phyloP scores from a whole-genome alignment of 1,284 basidiomycete genomes.

The Inonotus hispidus region DNA sequence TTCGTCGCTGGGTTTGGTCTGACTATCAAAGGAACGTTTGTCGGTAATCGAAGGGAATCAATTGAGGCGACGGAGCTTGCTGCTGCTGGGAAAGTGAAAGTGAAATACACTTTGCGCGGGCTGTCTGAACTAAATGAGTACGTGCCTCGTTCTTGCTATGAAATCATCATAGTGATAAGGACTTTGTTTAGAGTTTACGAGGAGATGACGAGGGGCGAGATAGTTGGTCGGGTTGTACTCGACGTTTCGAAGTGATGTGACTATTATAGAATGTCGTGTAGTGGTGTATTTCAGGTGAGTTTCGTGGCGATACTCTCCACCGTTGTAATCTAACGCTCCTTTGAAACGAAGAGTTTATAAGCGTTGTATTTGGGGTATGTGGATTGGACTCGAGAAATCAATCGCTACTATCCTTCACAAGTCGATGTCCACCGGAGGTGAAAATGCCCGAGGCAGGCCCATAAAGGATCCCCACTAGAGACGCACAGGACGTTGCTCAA shows the following conservation, averaged over 20 bases:
- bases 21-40: conserved; percentile 2
- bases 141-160: conserved; percentile 23
- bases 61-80: conserved; percentile 70
- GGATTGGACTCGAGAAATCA: no score
- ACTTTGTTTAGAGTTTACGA: conserved; percentile 42
- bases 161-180: neutral
- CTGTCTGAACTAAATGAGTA: conserved; percentile 50
- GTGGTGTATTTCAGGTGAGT: neutral
- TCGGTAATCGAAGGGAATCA: conserved; percentile 63
- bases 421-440: no score
- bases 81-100: conserved; percentile 60
- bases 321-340: no score
- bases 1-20: conserved; percentile 50
- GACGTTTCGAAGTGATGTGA: conserved; percentile 30
- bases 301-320: neutral
- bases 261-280: neutral
- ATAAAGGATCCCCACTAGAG: no score
- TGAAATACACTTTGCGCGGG: conserved; percentile 44
- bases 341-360: no score
- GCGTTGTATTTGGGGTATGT: no score
- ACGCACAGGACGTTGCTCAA: no score
- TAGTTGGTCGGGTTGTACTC: conserved; percentile 62
- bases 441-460: no score
- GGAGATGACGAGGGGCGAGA: conserved; percentile 46
- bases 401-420: no score